Evolutionary conservation across 176 grass and related monocot species (phyloP).

Genomic region (Cenchrus americanus): DNA sequence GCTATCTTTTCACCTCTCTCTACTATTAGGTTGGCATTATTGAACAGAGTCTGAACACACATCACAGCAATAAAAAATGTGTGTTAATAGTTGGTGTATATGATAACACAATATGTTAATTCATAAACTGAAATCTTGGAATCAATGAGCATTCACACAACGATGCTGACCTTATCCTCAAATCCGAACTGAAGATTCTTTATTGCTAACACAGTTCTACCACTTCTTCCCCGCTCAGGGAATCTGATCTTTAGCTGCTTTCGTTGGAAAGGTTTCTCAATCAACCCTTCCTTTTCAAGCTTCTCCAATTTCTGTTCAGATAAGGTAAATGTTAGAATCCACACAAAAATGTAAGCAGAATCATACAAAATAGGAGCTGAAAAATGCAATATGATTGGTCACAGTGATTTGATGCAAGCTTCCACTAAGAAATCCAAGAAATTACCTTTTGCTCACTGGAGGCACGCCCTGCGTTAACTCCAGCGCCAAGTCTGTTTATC

Average conservation of each 20-base stretch:
- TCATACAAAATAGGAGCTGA: not conserved
- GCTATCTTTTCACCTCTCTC: slow-evolving; percentile 96
- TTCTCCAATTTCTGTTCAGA: slow-evolving; percentile 95
- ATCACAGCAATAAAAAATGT: slow-evolving; percentile 17
- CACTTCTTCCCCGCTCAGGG: slow-evolving; percentile 87
- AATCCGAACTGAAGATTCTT: slow-evolving; percentile 88
- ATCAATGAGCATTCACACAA: slow-evolving; percentile 1
- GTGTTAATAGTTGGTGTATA: not conserved
- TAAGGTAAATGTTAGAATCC: slow-evolving; percentile 24
- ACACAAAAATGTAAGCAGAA: slow-evolving; percentile 23
- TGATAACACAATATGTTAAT: slow-evolving; percentile 6
- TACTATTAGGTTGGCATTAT: slow-evolving; percentile 86
- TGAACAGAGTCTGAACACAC: slow-evolving; percentile 72
- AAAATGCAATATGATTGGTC: not conserved
- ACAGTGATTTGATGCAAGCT: not conserved
- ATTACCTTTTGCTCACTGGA: slow-evolving; percentile 95
- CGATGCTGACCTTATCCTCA: slow-evolving; percentile 68
- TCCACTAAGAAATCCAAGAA: slow-evolving; percentile 12
- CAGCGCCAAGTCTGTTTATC: slow-evolving; percentile 92
- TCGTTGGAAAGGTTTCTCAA: slow-evolving; percentile 94
- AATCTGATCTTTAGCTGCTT: slow-evolving; percentile 98
- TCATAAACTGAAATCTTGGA: not conserved
- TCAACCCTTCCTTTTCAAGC: slow-evolving; percentile 91
- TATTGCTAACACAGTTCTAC: slow-evolving; percentile 67
- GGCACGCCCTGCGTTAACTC: slow-evolving; percentile 89